Evolutionary conservation across 2,329 filamentous ascomycete genomes (phyloP).

Genomic region (Colletotrichum navitas): DNA sequence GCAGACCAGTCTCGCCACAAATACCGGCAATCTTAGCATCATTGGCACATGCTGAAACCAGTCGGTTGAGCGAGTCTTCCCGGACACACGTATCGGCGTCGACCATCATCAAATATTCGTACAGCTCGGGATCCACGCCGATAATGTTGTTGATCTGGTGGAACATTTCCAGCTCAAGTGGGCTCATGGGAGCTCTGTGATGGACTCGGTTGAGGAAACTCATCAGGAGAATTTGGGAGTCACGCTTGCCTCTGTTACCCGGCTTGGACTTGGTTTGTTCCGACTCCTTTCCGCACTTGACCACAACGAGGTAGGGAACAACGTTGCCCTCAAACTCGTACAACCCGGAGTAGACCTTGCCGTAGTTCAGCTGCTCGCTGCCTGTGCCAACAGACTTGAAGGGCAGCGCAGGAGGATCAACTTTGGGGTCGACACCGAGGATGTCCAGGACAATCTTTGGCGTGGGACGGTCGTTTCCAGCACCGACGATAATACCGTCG

Average conservation of each 20-base stretch:
- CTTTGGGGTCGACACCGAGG: slow-evolving; percentile 94
- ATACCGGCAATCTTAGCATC: slow-evolving; percentile 97
- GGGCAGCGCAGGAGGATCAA: slow-evolving; percentile 92
- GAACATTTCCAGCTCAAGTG: slow-evolving; percentile 97
- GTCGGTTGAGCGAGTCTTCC: slow-evolving; percentile 90
- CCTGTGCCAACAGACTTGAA: slow-evolving; percentile 94
- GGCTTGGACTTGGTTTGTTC: slow-evolving; percentile 93
- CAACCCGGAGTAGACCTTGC: slow-evolving; percentile 97
- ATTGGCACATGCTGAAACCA: slow-evolving; percentile 92
- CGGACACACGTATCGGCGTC: slow-evolving; percentile 96
- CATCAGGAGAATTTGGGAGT: slow-evolving; percentile 95
- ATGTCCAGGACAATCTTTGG: slow-evolving; percentile 98
- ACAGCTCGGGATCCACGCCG: slow-evolving; percentile 95
- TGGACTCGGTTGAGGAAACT: slow-evolving; percentile 98
- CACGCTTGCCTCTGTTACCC: slow-evolving; percentile 97
- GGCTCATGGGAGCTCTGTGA: slow-evolving; percentile 93
- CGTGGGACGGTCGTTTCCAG: slow-evolving; percentile 95
- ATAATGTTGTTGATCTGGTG: slow-evolving; percentile 99
- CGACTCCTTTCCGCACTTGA: slow-evolving; percentile 97
- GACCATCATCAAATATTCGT: slow-evolving; percentile 97
- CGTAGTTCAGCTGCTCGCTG: slow-evolving; percentile 95
- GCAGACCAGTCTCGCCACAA: slow-evolving; percentile 94
- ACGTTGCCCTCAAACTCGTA: slow-evolving; percentile 99
- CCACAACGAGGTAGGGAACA: slow-evolving; percentile 93
- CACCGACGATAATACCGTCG: slow-evolving; percentile 96